Conservation (phyloP, 2,329 filamentous ascomycete species). For the Arthrobotrys iridis region DNA sequence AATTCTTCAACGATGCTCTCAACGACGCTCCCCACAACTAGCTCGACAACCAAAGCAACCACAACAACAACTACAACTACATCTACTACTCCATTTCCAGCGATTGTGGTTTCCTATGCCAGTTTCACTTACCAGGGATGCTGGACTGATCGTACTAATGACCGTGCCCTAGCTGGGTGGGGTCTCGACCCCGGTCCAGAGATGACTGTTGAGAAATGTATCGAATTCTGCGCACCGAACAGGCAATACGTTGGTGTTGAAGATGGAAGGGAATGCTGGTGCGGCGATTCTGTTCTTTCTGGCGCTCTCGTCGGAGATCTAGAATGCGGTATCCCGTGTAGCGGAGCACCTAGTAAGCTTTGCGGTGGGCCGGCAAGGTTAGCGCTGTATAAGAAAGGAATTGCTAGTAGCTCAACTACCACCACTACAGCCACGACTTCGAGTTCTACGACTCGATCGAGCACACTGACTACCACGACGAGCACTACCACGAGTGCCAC, state of each 20-base stretch:
- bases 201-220: constrained; percentile 70
- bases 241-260: constrained; percentile 69
- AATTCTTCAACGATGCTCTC: background rate
- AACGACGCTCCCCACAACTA: background rate
- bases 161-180: constrained; percentile 27
- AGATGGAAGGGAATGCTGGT: constrained; percentile 68
- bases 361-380: constrained; percentile 56
- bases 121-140: constrained; percentile 26
- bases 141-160: constrained; percentile 29
- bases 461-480: background rate
- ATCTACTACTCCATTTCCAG: background rate
- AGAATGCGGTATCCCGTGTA: constrained; percentile 56
- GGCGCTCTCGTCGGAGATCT: constrained; percentile 2
- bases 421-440: background rate
- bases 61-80: constrained; percentile 3
- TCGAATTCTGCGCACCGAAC: constrained; percentile 66
- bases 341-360: constrained; percentile 53
- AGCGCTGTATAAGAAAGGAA: constrained; percentile 55
- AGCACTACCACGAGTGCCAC: constrained; percentile 8
- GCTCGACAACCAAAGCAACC: background rate
- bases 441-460: background rate
- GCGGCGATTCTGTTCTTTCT: constrained; percentile 8
- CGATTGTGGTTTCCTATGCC: background rate
- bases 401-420: background rate
- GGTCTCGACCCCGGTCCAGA: constrained; percentile 27